These are phyloP conservation scores for Alnus rubra DNA, from an alignment of 306 rosid species.

Conservation along the genomic window DNA sequence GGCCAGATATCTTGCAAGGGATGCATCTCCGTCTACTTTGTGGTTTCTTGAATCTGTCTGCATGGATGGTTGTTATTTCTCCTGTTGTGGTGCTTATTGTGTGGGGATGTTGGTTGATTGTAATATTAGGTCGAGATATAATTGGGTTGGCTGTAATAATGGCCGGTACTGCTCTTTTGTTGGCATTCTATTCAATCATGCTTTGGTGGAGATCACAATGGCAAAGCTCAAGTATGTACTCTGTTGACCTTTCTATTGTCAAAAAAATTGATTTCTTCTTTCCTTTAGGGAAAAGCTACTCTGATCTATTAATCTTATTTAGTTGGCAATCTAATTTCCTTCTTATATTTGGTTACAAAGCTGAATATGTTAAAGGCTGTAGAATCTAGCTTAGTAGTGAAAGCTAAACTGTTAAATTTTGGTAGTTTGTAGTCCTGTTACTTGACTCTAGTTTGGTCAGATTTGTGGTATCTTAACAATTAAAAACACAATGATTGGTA, in stretches of 20 bases:
- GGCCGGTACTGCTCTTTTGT: slow-evolving; percentile 97
- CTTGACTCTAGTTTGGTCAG: background rate
- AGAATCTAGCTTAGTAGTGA: background rate
- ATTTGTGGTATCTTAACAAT: background rate
- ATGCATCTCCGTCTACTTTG: slow-evolving; percentile 86
- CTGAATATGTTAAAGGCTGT: background rate
- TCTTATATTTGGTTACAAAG: background rate
- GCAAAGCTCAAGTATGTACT: slow-evolving; percentile 99
- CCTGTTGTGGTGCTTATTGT: slow-evolving; percentile 77
- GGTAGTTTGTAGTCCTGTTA: background rate
- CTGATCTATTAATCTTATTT: background rate
- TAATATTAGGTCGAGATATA: slow-evolving; percentile 89
- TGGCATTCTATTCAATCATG: slow-evolving; percentile 98
- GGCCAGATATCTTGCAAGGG: slow-evolving; percentile 95
- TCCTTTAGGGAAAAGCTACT: background rate
- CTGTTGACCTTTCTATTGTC: slow-evolving; percentile 23
- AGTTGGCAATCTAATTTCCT: background rate
- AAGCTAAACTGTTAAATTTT: background rate
- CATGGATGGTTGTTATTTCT: slow-evolving; percentile 88
- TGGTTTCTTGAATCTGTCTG: slow-evolving; percentile 79
- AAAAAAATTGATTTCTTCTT: slow-evolving; percentile 11
- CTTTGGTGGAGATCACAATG: slow-evolving; percentile 99
- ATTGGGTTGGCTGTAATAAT: slow-evolving; percentile 96
- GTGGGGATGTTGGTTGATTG: slow-evolving; percentile 96
- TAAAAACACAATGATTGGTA: background rate